A percentile compares a stretch with the other conserved stretches of the same genome.
Evolutionary conservation across 495 filamentous ascomycete genomes (phyloP).

Genomic region (Pseudevernia furfuracea): DNA sequence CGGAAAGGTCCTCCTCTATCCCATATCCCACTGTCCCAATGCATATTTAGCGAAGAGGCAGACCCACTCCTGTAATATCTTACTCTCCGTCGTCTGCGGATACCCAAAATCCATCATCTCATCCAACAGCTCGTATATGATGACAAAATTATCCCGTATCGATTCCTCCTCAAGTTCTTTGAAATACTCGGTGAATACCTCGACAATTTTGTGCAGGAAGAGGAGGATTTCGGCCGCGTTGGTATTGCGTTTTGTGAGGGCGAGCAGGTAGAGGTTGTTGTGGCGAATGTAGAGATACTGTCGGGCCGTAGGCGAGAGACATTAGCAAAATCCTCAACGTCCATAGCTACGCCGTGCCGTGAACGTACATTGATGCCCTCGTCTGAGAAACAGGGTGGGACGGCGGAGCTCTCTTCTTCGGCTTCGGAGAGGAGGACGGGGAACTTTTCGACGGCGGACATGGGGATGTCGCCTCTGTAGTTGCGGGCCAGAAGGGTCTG

Average conservation of each 20-base stretch:
- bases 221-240: slow-evolving; percentile 98
- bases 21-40: no score
- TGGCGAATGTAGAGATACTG: slow-evolving; percentile 99
- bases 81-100: slow-evolving; percentile 96
- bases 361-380: slow-evolving; percentile 89
- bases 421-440: slow-evolving; percentile 94
- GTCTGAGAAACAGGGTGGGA: slow-evolving; percentile 96
- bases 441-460: slow-evolving; percentile 99
- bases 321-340: background rate
- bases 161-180: slow-evolving; percentile 98
- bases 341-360: background rate
- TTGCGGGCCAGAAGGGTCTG: slow-evolving; percentile 97
- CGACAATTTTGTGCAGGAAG: slow-evolving; percentile 96
- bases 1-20: background rate
- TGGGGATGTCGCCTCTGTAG: slow-evolving; percentile 97
- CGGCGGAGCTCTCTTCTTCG: slow-evolving; percentile 97
- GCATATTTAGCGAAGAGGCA: background rate
- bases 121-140: slow-evolving; percentile 98
- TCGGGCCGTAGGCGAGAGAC: slow-evolving; percentile 2
- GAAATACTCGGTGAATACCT: slow-evolving; percentile 99
- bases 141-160: slow-evolving; percentile 98
- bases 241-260: slow-evolving; percentile 95
- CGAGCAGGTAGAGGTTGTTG: slow-evolving; percentile 98
- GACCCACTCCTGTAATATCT: slow-evolving; percentile 88
- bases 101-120: slow-evolving; percentile 99